Evolutionary conservation across 2,329 filamentous ascomycete genomes (phyloP).

Genomic region (Claviceps sp.): DNA sequence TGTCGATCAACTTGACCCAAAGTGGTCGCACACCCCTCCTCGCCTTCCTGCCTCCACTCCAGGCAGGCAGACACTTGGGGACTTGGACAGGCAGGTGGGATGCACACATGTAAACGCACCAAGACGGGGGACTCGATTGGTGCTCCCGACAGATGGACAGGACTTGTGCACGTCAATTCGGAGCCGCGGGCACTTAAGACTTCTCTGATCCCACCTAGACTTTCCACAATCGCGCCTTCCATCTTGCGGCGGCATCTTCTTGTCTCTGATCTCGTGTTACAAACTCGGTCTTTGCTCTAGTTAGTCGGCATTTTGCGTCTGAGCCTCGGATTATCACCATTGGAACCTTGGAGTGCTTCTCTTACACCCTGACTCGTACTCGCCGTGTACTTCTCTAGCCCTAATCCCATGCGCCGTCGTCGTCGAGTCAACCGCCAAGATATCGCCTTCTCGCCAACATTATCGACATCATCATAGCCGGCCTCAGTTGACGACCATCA

Average conservation of each 20-base stretch:
- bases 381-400: not conserved
- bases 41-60: not conserved
- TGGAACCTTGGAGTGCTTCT: slow-evolving; percentile 6
- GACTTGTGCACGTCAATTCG: slow-evolving; percentile 26
- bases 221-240: slow-evolving; percentile 15
- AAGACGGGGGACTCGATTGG: slow-evolving; percentile 21
- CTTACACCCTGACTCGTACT: not conserved
- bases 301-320: slow-evolving; percentile 34
- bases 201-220: slow-evolving; percentile 42
- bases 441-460: not conserved
- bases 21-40: slow-evolving; percentile 32
- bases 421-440: not conserved
- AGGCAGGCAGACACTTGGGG: not conserved
- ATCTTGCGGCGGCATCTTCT: slow-evolving; percentile 23
- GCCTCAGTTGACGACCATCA: not conserved
- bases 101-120: slow-evolving; percentile 10
- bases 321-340: slow-evolving; percentile 31
- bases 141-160: slow-evolving; percentile 23
- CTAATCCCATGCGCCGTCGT: not conserved
- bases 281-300: slow-evolving; percentile 31
- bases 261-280: slow-evolving; percentile 27
- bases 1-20: slow-evolving; percentile 40
- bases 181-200: slow-evolving; percentile 39
- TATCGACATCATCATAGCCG: not conserved
- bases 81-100: not conserved